A percentile compares a stretch with the other conserved stretches of the same genome.
phyloP scores from a whole-genome alignment of 331 rosid genomes.

The Erythrophleum ivorense region DNA sequence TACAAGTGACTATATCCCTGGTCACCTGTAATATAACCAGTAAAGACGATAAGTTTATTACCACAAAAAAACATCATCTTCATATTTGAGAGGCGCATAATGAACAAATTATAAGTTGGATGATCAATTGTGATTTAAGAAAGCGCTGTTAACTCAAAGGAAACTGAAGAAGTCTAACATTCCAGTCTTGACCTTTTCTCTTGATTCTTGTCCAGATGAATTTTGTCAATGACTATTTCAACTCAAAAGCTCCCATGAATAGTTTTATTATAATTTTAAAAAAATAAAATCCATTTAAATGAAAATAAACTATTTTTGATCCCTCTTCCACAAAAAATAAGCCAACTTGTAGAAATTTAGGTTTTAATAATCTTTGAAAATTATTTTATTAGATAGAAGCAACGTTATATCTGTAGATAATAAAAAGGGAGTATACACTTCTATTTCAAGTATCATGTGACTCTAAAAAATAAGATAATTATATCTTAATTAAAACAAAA shows the following conservation, averaged over 20 bases:
- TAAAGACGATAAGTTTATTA: conserved; percentile 26
- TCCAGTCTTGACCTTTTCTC: not conserved
- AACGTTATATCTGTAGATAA: too few species aligned
- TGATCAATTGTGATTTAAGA: not conserved
- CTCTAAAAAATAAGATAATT: too few species aligned
- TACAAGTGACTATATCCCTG: conserved; percentile 68
- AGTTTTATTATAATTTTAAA: too few species aligned
- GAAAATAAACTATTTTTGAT: not conserved
- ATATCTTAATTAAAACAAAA: too few species aligned
- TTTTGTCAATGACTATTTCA: not conserved
- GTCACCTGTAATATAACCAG: conserved; percentile 69
- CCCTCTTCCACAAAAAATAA: not conserved
- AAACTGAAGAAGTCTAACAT: not conserved
- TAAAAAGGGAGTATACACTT: too few species aligned
- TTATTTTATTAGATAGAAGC: too few species aligned
- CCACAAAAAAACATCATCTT: conserved; percentile 25
- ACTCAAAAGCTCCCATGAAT: too few species aligned
- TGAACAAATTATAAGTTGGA: conserved; percentile 24
- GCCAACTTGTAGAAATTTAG: not conserved
- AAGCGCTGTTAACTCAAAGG: not conserved
- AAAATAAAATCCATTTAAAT: not conserved
- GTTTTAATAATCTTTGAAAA: too few species aligned
- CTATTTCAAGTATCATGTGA: too few species aligned
- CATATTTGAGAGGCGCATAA: conserved; percentile 22
- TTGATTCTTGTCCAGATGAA: not conserved